phyloP scores from a whole-genome alignment of 2,329 filamentous ascomycete genomes.

The Sporothrix globosa region DNA sequence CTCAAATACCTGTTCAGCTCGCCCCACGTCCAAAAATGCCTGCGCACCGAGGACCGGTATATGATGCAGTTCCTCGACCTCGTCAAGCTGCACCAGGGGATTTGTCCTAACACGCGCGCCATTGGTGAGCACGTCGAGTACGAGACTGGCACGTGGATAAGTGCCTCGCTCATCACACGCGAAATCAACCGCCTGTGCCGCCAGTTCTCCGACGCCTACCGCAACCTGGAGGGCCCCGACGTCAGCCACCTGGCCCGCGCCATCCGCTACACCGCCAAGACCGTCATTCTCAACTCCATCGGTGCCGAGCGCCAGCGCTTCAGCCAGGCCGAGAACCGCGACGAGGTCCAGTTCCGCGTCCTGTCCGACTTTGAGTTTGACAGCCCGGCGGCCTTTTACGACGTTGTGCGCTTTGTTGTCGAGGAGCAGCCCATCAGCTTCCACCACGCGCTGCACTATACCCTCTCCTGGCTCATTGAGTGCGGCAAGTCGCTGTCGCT shows the following conservation, averaged over 20 bases:
- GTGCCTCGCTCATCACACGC: constrained; percentile 87
- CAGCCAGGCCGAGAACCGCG: constrained; percentile 82
- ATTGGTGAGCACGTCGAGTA: constrained; percentile 97
- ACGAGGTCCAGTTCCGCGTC: constrained; percentile 80
- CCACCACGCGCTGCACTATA: constrained; percentile 95
- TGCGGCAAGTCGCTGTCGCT: constrained; percentile 75
- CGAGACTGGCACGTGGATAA: constrained; percentile 97
- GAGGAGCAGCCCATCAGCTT: constrained; percentile 93
- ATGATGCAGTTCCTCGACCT: constrained; percentile 93
- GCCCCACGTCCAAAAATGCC: constrained; percentile 80
- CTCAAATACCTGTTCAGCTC: constrained; percentile 89
- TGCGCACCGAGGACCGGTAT: constrained; percentile 83
- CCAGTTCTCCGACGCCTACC: constrained; percentile 85
- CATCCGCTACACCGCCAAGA: constrained; percentile 75
- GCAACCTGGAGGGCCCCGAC: constrained; percentile 67
- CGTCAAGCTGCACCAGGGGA: constrained; percentile 94
- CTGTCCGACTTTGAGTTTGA: constrained; percentile 82
- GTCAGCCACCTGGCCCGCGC: constrained; percentile 67
- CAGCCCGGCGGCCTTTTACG: constrained; percentile 55
- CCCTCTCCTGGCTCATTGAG: constrained; percentile 92
- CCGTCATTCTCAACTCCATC: constrained; percentile 84
- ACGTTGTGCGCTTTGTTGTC: constrained; percentile 83
- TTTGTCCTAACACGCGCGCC: constrained; percentile 90
- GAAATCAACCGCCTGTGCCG: constrained; percentile 93
- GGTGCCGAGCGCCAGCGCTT: constrained; percentile 88